A percentile compares a stretch with the other conserved stretches of the same genome.
Conservation (phyloP, 257 asterid species). For the Salvia splendens region DNA sequence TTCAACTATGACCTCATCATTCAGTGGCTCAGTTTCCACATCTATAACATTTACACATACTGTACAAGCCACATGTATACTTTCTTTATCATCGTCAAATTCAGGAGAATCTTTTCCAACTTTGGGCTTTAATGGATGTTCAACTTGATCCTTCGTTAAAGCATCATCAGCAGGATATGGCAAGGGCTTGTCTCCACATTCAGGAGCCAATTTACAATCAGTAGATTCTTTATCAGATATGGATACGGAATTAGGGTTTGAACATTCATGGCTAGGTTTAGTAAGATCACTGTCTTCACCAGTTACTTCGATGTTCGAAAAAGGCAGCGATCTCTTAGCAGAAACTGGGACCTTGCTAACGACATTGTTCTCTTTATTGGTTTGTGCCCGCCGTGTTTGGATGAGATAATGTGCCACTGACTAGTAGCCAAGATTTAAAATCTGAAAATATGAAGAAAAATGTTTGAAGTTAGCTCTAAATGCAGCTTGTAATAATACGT, state of each 20-base stretch:
- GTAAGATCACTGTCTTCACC: conserved; percentile 35
- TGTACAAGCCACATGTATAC: conserved; percentile 5
- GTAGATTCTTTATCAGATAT: conserved; percentile 28
- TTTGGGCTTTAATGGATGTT: conserved; percentile 30
- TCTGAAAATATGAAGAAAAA: conserved; percentile 37
- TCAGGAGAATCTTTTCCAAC: conserved; percentile 23
- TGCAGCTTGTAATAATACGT: not conserved
- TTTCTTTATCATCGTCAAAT: conserved; percentile 23
- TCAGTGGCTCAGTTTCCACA: conserved; percentile 22
- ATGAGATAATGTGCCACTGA: conserved; percentile 96
- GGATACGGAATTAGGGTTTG: conserved; percentile 16
- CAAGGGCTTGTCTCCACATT: conserved; percentile 24
- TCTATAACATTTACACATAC: not conserved
- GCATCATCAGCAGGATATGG: conserved; percentile 26
- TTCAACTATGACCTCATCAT: not conserved
- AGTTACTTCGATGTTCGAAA: conserved; percentile 44
- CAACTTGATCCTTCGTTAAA: conserved; percentile 15
- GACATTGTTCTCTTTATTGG: conserved; percentile 39
- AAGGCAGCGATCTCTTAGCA: conserved; percentile 77
- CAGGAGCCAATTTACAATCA: conserved; percentile 25
- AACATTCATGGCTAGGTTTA: conserved; percentile 15
- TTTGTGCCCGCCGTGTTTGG: conserved; percentile 58
- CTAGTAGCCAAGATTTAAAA: conserved; percentile 70
- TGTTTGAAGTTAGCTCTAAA: conserved; percentile 1
- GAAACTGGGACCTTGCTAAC: conserved; percentile 46